Conservation (phyloP, 164 flowering plant species). For the Pachysandra terminalis region DNA sequence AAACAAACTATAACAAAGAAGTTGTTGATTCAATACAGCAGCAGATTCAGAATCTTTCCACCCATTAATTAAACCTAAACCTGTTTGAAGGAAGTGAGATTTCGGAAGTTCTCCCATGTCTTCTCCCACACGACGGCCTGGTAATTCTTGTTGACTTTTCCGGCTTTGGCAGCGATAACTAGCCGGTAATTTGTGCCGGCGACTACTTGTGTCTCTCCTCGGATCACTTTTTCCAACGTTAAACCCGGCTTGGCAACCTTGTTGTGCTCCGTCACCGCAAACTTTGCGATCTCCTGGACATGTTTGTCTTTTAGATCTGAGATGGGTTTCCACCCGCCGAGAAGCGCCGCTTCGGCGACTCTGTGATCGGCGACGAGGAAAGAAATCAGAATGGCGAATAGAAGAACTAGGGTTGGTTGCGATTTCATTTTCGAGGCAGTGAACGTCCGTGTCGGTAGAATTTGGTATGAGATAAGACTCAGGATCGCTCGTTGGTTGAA, state of each 20-base stretch:
- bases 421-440: too few relatives aligned
- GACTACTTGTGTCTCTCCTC: conserved; percentile 41
- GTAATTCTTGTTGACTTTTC: not conserved
- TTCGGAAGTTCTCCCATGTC: conserved; percentile 15
- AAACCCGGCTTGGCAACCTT: conserved; percentile 18
- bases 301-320: conserved; percentile 25
- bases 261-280: conserved; percentile 42
- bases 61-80: not conserved
- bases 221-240: conserved; percentile 21
- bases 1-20: too few relatives aligned
- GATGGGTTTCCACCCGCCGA: conserved; percentile 34
- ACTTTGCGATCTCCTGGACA: conserved; percentile 34
- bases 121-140: conserved; percentile 18
- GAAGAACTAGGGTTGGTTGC: not conserved
- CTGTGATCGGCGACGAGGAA: not conserved
- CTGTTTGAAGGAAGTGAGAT: conserved; percentile 19
- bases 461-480: too few relatives aligned
- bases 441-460: too few relatives aligned
- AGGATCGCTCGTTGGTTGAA: too few relatives aligned
- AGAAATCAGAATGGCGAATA: not conserved
- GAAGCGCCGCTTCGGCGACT: not conserved
- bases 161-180: conserved; percentile 23
- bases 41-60: too few relatives aligned
- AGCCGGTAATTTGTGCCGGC: conserved; percentile 40
- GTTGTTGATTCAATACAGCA: too few relatives aligned